These are phyloP conservation scores for Aspergillus flavus DNA, from an alignment of 2,329 filamentous ascomycete genomes.

Conservation along the genomic window DNA sequence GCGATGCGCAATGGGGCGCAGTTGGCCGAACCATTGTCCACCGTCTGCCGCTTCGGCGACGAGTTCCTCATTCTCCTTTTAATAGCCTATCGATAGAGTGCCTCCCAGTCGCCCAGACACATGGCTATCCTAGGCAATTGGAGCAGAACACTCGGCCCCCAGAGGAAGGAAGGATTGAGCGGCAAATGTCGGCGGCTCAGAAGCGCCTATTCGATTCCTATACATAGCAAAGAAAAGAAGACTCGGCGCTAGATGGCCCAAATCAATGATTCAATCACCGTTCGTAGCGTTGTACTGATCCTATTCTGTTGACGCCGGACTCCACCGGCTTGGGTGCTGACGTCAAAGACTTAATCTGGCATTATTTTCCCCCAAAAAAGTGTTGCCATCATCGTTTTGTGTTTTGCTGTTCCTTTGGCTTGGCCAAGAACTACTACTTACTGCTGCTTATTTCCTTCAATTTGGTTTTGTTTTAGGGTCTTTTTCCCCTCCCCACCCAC, in stretches of 20 bases:
- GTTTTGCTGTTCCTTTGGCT: neutral
- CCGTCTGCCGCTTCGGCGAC: neutral
- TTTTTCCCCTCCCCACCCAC: neutral
- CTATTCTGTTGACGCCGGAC: slow-evolving; percentile 1
- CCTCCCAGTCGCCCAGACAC: neutral
- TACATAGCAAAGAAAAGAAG: neutral
- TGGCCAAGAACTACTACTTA: neutral
- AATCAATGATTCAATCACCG: neutral
- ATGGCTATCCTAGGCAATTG: neutral
- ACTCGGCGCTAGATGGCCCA: neutral
- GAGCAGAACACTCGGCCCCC: neutral
- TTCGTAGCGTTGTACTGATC: slow-evolving; percentile 3
- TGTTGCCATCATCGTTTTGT: slow-evolving; percentile 2
- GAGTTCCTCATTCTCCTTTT: neutral
- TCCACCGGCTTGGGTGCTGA: slow-evolving; percentile 13
- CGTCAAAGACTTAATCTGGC: slow-evolving; percentile 18
- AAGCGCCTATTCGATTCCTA: neutral
- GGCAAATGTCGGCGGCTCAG: neutral
- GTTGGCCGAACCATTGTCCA: neutral
- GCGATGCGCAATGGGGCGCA: neutral
- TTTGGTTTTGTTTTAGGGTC: neutral
- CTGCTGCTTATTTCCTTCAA: neutral
- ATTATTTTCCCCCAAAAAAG: neutral
- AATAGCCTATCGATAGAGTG: neutral
- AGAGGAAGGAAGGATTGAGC: neutral